A percentile compares a stretch with the other conserved stretches of the same genome.
Conservation (phyloP, 2,329 filamentous ascomycete genomes). For the Aspergillus vadensis region DNA sequence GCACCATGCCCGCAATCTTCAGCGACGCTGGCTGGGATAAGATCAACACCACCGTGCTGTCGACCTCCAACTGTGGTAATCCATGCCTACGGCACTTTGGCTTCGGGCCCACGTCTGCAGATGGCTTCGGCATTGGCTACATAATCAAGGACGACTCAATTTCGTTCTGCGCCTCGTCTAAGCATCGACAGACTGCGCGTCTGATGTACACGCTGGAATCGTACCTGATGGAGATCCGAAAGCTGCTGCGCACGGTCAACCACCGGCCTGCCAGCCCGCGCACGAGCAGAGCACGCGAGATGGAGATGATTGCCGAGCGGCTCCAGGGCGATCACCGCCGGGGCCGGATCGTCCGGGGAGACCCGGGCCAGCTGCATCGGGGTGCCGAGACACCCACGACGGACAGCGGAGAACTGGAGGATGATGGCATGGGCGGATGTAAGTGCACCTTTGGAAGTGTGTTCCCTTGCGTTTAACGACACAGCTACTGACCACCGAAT, state of each 20-base stretch:
- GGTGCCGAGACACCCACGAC: conserved; percentile 64
- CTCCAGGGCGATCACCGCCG: conserved; percentile 58
- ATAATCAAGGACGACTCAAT: conserved; percentile 96
- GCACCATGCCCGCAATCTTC: conserved; percentile 68
- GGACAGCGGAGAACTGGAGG: conserved; percentile 72
- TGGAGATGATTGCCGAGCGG: conserved; percentile 51
- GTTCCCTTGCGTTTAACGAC: neutral
- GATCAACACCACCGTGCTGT: conserved; percentile 90
- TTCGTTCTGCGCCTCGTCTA: conserved; percentile 87
- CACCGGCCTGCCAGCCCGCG: conserved; percentile 56
- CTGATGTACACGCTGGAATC: conserved; percentile 87
- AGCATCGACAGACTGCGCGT: conserved; percentile 88
- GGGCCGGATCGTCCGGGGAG: conserved; percentile 69
- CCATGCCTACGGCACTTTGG: conserved; percentile 93
- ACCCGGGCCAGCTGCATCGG: conserved; percentile 43
- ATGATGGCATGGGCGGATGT: conserved; percentile 93
- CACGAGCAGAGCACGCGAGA: conserved; percentile 62
- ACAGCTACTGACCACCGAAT: conserved; percentile 17
- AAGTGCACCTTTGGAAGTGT: conserved; percentile 50
- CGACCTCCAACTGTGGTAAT: conserved; percentile 98
- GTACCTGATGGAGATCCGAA: conserved; percentile 87
- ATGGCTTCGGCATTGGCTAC: conserved; percentile 97
- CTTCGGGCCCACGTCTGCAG: conserved; percentile 89
- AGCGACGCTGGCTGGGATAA: conserved; percentile 90
- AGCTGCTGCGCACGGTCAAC: conserved; percentile 73